Percentiles rank a stretch among this genome's conserved stretches.
These are phyloP conservation scores for Paracorniculantispora psalliotae DNA, from an alignment of 2,329 filamentous ascomycete genomes.

Conservation along the genomic window DNA sequence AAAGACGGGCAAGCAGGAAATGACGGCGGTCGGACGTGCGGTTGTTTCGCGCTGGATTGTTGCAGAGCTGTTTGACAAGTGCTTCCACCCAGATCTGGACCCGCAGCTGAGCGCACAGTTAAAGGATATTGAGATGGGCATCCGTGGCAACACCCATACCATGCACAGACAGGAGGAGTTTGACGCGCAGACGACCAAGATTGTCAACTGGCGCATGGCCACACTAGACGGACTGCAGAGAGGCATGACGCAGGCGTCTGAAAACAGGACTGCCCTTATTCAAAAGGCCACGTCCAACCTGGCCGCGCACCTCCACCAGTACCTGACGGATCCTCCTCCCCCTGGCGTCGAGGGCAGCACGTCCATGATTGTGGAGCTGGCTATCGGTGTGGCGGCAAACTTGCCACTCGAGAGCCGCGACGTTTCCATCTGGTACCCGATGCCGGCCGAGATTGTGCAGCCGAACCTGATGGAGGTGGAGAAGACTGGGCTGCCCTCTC, in stretches of 20 bases:
- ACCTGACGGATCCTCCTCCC: conserved; percentile 71
- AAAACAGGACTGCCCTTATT: conserved; percentile 65
- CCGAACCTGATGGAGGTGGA: conserved; percentile 82
- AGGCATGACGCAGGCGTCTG: conserved; percentile 57
- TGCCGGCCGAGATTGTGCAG: conserved; percentile 67
- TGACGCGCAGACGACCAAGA: conserved; percentile 79
- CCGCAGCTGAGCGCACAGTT: conserved; percentile 68
- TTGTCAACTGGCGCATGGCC: conserved; percentile 88
- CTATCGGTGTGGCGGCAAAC: conserved; percentile 78
- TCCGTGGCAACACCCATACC: conserved; percentile 70
- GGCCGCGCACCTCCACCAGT: conserved; percentile 64
- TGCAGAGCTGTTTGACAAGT: conserved; percentile 84
- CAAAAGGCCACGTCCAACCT: conserved; percentile 64
- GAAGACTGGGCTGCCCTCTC: conserved; percentile 59
- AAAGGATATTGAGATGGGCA: conserved; percentile 82
- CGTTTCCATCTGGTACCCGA: conserved; percentile 79
- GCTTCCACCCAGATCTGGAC: conserved; percentile 88
- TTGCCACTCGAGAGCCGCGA: conserved; percentile 88
- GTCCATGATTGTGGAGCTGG: conserved; percentile 88
- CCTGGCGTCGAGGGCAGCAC: conserved; percentile 81
- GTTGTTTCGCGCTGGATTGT: conserved; percentile 86
- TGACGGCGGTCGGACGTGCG: conserved; percentile 90
- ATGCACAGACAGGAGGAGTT: conserved; percentile 79
- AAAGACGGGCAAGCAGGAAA: conserved; percentile 87
- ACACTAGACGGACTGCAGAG: conserved; percentile 87